Evolutionary conservation across 306 rosid species (phyloP), one percentile per base, ranked within the genome.

Genomic region (Delonix regia): DNA sequence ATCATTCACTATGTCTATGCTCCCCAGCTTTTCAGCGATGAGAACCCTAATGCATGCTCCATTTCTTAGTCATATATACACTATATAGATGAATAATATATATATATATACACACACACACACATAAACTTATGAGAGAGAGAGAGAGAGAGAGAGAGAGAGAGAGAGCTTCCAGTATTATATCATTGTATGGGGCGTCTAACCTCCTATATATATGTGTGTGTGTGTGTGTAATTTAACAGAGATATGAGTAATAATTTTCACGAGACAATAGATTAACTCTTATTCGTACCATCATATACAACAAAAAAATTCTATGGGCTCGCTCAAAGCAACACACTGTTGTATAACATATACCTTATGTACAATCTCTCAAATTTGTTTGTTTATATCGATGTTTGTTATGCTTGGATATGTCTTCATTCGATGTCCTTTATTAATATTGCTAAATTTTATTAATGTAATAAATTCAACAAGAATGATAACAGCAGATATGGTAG

Each of bases 1-100:
- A 85, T 92, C 36, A 86, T 94, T 80, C 98, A 90, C 85, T 92
- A 92, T 82, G 88, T 85, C 14, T 85, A 85, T 83, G 97, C 93
- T 51, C 98, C 97, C 7, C 88, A 85, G 41, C 19, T 85, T 36
- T 82, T 92, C 28, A 94, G 97, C 7, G 97, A 94, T 84, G 98
- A 90, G 81, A 94, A 94, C 82, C 97, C 98, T 45, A 92, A 94
- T 83, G 88, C 98, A 8, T 94, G 97, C 78, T 60, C 18, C 42
- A 71, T 91, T 64, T 55, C 73, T n/a, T n/a, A n/a, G n/a, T n/a
- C n/a, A n/a, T n/a, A n/a, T n/a, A n/a, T n/a, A n/a, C n/a, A n/a
- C n/a, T n/a, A n/a, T n/a, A 63, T 90, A 82, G 80, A 56, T 81
- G 25, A 18, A 27, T 14, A 39, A 16, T n/a, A 28, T 4, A 8